phyloP scores from a whole-genome alignment of 768 basidiomycete genomes.

The Pleurotus cornucopiae region DNA sequence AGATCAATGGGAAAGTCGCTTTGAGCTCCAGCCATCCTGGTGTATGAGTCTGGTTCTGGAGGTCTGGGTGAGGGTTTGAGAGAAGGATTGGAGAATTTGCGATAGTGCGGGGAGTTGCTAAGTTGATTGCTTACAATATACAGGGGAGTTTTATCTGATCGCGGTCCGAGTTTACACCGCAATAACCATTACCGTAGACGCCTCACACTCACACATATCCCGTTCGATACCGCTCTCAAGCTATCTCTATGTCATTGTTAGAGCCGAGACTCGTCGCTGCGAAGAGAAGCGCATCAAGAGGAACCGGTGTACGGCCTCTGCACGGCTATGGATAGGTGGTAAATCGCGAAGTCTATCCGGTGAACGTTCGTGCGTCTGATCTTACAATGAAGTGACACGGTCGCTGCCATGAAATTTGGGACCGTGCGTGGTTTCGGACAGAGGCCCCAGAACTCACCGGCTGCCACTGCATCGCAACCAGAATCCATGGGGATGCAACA shows the following conservation, averaged over 20 bases:
- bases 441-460: neutral
- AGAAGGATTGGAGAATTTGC: slow-evolving; percentile 1
- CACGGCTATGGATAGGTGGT: neutral
- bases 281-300: neutral
- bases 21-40: slow-evolving; percentile 34
- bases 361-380: neutral
- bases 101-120: slow-evolving; percentile 4
- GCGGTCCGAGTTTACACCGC: slow-evolving; percentile 1
- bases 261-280: too few species aligned
- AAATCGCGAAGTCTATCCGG: neutral
- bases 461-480: too few species aligned
- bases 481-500: too few species aligned
- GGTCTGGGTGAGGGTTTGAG: slow-evolving; percentile 13
- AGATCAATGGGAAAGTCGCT: slow-evolving; percentile 75
- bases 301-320: neutral
- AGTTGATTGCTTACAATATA: neutral
- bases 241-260: too few species aligned
- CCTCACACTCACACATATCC: slow-evolving; percentile 3
- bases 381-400: neutral
- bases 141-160: slow-evolving; percentile 4
- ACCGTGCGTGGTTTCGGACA: neutral
- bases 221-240: neutral
- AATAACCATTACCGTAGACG: neutral
- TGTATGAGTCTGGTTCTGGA: slow-evolving; percentile 9
- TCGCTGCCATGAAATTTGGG: too few species aligned